Percentiles rank a stretch among this genome's conserved stretches.
phyloP scores from a whole-genome alignment of 1,139 yeast species.

The Suhomyces panamericanus region DNA sequence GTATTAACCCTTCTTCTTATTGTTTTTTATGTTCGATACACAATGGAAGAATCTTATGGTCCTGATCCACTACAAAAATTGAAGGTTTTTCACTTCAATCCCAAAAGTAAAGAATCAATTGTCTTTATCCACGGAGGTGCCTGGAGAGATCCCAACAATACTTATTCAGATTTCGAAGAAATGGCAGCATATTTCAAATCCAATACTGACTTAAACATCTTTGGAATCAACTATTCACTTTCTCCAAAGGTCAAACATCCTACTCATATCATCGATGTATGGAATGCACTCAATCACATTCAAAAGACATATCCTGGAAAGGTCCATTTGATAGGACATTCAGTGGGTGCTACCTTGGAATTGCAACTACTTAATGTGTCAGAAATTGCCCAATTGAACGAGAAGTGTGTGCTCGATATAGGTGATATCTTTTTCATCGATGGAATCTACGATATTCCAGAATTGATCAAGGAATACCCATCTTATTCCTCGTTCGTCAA shows the following conservation, averaged over 20 bases:
- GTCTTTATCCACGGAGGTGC: conserved; percentile 86
- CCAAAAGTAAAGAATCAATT: conserved; percentile 19
- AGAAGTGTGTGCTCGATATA: background rate
- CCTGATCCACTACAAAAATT: conserved; percentile 20
- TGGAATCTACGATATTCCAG: conserved; percentile 50
- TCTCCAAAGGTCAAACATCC: conserved; percentile 70
- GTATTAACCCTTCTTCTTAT: background rate
- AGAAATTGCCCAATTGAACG: background rate
- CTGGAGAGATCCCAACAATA: conserved; percentile 73
- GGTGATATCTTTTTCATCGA: conserved; percentile 34
- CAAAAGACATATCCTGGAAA: conserved; percentile 15
- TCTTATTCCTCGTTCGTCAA: conserved; percentile 41
- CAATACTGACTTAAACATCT: conserved; percentile 20
- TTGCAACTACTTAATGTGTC: conserved; percentile 51
- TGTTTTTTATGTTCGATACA: background rate
- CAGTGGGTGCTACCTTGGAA: conserved; percentile 76
- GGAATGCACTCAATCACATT: conserved; percentile 42
- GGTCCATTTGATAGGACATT: conserved; percentile 62
- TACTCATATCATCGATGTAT: conserved; percentile 57
- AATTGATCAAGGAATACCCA: conserved; percentile 46
- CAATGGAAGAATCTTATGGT: conserved; percentile 18
- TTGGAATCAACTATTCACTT: conserved; percentile 66
- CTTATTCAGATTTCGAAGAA: conserved; percentile 53
- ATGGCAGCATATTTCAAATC: conserved; percentile 27
- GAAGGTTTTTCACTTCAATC: conserved; percentile 16